Conservation (phyloP, 768 basidiomycete genomes). For the Rubroboletus pulcherrimus region DNA sequence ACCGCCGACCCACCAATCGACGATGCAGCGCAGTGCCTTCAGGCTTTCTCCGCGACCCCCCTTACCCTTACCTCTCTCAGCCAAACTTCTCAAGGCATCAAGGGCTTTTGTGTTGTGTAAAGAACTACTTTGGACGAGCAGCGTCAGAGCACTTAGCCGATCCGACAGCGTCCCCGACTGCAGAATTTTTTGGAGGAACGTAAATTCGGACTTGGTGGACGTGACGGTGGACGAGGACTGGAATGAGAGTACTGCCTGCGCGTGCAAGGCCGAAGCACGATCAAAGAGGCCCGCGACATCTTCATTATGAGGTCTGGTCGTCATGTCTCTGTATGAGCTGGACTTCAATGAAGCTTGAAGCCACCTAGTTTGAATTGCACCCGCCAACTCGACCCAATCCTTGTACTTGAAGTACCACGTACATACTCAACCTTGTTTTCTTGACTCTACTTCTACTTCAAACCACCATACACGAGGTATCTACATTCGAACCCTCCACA, state of each 20-base stretch:
- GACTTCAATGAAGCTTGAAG: too few species aligned
- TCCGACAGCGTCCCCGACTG: conserved; percentile 89
- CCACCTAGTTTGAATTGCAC: neutral
- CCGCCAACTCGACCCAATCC: neutral
- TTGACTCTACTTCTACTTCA: neutral
- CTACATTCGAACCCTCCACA: neutral
- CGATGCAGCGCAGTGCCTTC: conserved; percentile 85
- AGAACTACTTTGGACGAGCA: conserved; percentile 86
- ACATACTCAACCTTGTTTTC: neutral
- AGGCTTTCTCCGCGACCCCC: conserved; percentile 91
- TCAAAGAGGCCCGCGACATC: conserved; percentile 29
- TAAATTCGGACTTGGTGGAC: conserved; percentile 62
- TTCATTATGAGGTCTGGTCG: neutral
- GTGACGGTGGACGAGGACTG: conserved; percentile 45
- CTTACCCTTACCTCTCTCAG: conserved; percentile 73
- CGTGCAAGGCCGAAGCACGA: conserved; percentile 48
- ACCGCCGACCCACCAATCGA: conserved; percentile 97
- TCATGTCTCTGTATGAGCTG: neutral
- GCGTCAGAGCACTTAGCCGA: conserved; percentile 82
- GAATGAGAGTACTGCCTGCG: conserved; percentile 41
- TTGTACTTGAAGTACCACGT: neutral
- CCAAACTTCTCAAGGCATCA: conserved; percentile 70
- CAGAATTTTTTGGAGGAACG: conserved; percentile 82
- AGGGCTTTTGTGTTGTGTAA: conserved; percentile 81
- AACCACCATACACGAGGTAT: neutral